Conservation (phyloP, 2,329 filamentous ascomycete genomes). For the Calonectria leucothoes region DNA sequence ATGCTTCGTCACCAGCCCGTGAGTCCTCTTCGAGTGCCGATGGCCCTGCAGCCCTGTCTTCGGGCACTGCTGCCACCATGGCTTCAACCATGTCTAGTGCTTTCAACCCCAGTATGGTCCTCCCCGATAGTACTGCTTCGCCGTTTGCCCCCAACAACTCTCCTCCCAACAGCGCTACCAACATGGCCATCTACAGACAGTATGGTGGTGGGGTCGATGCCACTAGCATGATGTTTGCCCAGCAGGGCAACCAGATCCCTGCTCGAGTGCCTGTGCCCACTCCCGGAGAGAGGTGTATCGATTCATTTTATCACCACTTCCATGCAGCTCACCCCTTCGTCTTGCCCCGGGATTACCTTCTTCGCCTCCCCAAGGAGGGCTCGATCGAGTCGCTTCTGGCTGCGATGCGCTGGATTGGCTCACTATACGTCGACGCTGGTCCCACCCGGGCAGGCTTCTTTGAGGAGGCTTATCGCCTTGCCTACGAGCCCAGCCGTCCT, state of each 20-base stretch:
- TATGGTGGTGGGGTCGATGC: constrained; percentile 38
- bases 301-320: constrained; percentile 70
- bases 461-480: constrained; percentile 67
- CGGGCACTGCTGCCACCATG: constrained; percentile 38
- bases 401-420: constrained; percentile 68
- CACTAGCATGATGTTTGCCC: constrained; percentile 28
- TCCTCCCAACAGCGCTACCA: constrained; percentile 16
- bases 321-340: constrained; percentile 69
- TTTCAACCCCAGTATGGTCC: constrained; percentile 26
- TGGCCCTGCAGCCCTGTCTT: constrained; percentile 57
- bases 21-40: constrained; percentile 29
- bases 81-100: constrained; percentile 19
- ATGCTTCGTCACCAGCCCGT: constrained; percentile 55
- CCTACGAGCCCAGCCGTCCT: constrained; percentile 58
- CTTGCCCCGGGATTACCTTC: constrained; percentile 63
- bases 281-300: constrained; percentile 64
- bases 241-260: constrained; percentile 27
- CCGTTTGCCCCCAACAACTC: constrained; percentile 33
- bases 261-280: constrained; percentile 43
- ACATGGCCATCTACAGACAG: constrained; percentile 28
- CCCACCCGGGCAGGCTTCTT: constrained; percentile 61
- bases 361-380: constrained; percentile 60
- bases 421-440: constrained; percentile 64
- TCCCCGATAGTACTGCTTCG: constrained; percentile 28
- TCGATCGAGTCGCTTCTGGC: constrained; percentile 62